A percentile compares a stretch with the other conserved stretches of the same genome.
Conservation (phyloP, 768 basidiomycete species). For the Mycena albidolilacea region DNA sequence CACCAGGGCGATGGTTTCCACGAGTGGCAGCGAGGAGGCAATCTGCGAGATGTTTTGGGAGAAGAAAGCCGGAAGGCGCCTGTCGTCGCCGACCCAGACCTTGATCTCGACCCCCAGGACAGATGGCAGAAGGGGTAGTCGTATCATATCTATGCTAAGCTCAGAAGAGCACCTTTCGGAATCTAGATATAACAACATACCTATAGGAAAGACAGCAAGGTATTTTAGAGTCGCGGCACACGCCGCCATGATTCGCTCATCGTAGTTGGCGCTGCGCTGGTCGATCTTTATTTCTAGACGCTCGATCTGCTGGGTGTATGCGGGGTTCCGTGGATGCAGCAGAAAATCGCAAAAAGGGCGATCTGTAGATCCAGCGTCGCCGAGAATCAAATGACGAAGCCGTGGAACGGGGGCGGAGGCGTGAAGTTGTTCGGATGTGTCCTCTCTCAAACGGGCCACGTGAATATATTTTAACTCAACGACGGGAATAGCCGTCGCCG, state of each 20-base stretch:
- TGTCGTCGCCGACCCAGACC: not conserved
- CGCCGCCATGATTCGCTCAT: slow-evolving; percentile 8
- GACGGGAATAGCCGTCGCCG: slow-evolving; percentile 9
- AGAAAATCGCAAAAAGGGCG: not conserved
- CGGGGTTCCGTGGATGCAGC: not conserved
- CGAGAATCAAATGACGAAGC: slow-evolving; percentile 4
- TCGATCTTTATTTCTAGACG: slow-evolving; percentile 8
- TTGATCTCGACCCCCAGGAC: slow-evolving; percentile 10
- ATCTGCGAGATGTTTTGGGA: slow-evolving; percentile 2
- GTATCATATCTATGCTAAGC: not conserved
- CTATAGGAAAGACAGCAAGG: slow-evolving; percentile 7
- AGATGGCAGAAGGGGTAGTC: slow-evolving; percentile 11
- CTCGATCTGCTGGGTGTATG: slow-evolving; percentile 2
- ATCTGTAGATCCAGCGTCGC: not conserved
- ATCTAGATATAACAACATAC: not conserved
- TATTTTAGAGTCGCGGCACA: slow-evolving; percentile 12
- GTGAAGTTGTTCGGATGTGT: not conserved
- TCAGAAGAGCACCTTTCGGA: not conserved
- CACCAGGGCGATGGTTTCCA: slow-evolving; percentile 9
- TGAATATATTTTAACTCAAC: slow-evolving; percentile 3
- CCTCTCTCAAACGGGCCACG: not conserved
- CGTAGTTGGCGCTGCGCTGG: not conserved
- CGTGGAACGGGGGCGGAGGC: not conserved
- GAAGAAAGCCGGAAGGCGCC: slow-evolving; percentile 1
- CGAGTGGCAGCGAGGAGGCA: slow-evolving; percentile 15